These are phyloP conservation scores for Saccharum spontaneum DNA, from an alignment of 176 grass and related monocot species.

Conservation along the genomic window DNA sequence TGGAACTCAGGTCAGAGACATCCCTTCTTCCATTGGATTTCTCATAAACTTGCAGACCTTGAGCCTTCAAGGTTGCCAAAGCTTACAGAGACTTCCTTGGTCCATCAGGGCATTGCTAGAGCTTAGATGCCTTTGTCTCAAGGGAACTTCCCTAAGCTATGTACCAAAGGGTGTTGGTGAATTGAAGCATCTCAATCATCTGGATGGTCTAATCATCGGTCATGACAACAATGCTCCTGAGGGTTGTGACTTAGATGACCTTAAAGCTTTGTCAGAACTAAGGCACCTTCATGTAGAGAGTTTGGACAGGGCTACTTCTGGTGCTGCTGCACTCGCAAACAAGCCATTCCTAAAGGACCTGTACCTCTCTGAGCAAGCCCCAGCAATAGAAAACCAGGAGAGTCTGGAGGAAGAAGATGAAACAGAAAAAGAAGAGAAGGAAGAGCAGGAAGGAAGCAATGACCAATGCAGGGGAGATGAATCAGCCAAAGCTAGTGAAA, in stretches of 20 bases:
- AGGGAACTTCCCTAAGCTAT: constrained; percentile 59
- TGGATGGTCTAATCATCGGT: constrained; percentile 68
- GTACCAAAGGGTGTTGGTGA: constrained; percentile 67
- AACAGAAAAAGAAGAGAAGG: constrained; percentile 31
- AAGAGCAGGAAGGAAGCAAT: constrained; percentile 29
- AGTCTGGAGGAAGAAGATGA: constrained; percentile 30
- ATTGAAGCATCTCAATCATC: constrained; percentile 62
- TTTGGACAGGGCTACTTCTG: constrained; percentile 63
- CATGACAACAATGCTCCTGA: constrained; percentile 39
- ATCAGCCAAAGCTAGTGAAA: constrained; percentile 51
- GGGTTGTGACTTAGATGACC: constrained; percentile 65
- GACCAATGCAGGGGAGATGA: constrained; percentile 31
- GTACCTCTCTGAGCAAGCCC: constrained; percentile 52
- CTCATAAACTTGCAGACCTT: constrained; percentile 79
- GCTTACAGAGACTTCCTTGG: constrained; percentile 63
- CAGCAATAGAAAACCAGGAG: constrained; percentile 17
- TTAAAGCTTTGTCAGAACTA: constrained; percentile 60
- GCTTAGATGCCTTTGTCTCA: constrained; percentile 61
- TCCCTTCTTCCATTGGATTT: constrained; percentile 71
- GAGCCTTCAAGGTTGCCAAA: constrained; percentile 56
- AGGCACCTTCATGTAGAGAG: constrained; percentile 60
- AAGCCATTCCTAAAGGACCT: constrained; percentile 69
- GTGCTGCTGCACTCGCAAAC: constrained; percentile 51
- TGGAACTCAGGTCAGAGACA: constrained; percentile 51
- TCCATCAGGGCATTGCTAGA: constrained; percentile 56